Evolutionary conservation across 148 eudicot species (phyloP), one percentile per base, ranked within the genome.

Genomic region (Persicaria tinctoria): DNA sequence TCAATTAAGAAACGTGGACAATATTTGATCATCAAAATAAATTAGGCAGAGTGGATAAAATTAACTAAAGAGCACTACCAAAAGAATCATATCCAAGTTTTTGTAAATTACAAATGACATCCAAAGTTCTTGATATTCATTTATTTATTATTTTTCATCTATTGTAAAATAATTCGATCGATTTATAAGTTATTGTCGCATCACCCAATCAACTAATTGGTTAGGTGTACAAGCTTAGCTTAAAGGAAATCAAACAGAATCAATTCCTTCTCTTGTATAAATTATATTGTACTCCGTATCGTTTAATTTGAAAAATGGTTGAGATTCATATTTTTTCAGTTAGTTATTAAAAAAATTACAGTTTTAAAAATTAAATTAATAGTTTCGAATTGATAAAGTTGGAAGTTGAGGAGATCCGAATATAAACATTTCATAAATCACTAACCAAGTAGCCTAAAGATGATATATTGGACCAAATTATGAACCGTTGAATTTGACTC

Each of bases 1-100:
- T 60, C 66, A 60, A 60, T 60, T 60, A 1, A 17, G 66, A 60
- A 23, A 60, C 66, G 66, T 60, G 38, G 66, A 23, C 12, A 60
- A 20, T 11, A 60, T 20, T 60, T 57, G 11, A 18, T 57, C 11
- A 57, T 57, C 63, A 17, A 18, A 57, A 57, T 6, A 57, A 18
- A 17, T 20, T 17, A 57, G 63, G 63, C 63, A 3, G 63, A 57
- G 63, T 57, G 63, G 63, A 57, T 57, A 6, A 57, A 57, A 8
- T 32, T 32, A 32, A 32, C 41, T 57, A 57, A 20, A 57, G 63
- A 57, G 63, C 63, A 57, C 63, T 57, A 17, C 17, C 2, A 57
- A 57, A 8, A 57, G 63, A 57, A 57, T 57, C 56, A 18, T 57
- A 57, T 57, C 38, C 10, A 57, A 6, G 20, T 17, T 12, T 5